Base-by-base conservation (phyloP, 2,329 filamentous ascomycete genomes). In the Neurospora crassa region DNA sequence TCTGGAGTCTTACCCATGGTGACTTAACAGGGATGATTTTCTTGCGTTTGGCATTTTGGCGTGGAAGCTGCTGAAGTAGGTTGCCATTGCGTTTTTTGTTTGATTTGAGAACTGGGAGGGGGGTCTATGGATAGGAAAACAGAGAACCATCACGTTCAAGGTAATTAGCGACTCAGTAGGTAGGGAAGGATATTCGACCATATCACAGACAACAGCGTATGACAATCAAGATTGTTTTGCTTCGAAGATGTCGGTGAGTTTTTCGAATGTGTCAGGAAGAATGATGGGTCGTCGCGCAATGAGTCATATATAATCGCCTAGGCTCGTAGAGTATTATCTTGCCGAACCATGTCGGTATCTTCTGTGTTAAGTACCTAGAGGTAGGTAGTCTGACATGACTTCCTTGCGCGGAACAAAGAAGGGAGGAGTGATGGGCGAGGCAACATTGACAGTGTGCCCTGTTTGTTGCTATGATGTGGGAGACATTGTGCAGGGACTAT, bases 1-100 rank as follows among this genome's bases (percentile, higher is more conserved):
- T 75, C 47, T 72, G 74, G 73, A 71, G 74, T 71, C 63, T 42
- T 59, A 20, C 4, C 16, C 20, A 2, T 41, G 2, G 16, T 14
- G 5, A 41, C 10, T 29, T 24, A 1, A 3, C 43, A 45, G 20
- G 45, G 12, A 10, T 45, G 8, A 29, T 53, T 45, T 45, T 20
- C 42, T 45, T n/a, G 3, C 41, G 41, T 29, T 47, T 45, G 45
- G n/a, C 45, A 24, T 14, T 12, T 11, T 11, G 45, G 45, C 45
- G 20, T 53, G 45, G 12, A 53, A 53, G n/a, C 29, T 24, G 20
- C 5, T 53, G 14, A 6, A 5, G 10, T 40, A 40, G 37, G 37
- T 40, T 40, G 37, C 37, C 37, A 40, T 10, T 40, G 37, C 10
- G 37, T 40, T 40, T 37, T 37, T 6, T 40, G 10, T 11, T 40